Evolutionary conservation across 2,329 filamentous ascomycete species (phyloP), one percentile per base, ranked within the genome.

Genomic region (Fusarium domesticum): DNA sequence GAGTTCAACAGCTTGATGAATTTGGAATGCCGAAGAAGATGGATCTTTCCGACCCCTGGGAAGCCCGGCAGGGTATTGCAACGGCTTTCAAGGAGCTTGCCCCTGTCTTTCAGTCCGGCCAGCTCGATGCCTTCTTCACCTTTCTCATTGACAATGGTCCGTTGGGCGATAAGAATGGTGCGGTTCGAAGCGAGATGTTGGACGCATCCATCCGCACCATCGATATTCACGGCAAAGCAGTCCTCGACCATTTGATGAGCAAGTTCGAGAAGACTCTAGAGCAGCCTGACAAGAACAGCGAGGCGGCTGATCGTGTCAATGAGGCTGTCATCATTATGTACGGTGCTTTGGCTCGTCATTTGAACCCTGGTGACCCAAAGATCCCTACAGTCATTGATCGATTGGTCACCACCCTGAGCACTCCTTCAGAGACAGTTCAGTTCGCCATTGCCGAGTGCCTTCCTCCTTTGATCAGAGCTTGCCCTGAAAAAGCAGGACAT

Each of bases 261-360:
- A 83, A 92, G 12, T 95, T 97, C 61, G 93, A 98, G 66, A 78
- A 77, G 18, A 90, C 89, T 0, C 75, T 98, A n/a, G 90, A 92
- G 62, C 84, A 83, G 3, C 87, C 90, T 3, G 89, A 93, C 64
- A 88, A 86, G 63, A 85, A 83, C 45, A 90, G 85, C 1, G 83
- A 91, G 54, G 81, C 85, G 42, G 84, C 88, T 15, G 95, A 98
- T 66, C 81, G 89, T 47, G 87, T 97, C 51, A 96, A 96, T 57
- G 93, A 98, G 69, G 93, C 95, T 15, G 91, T 98, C 40, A 91
- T 98, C 57, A 93, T 98, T 58, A 85, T 98, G 65, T 98, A 98
- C 59, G 93, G 93, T 64, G 92, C 95, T 39, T 73, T 98, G 30
- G 93, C 91, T 34, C 83, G 88, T 39, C 93, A 98, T 72, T 72